Evolutionary conservation across 2,329 filamentous ascomycete species (phyloP).

Genomic region (Colletotrichum theobromicola): DNA sequence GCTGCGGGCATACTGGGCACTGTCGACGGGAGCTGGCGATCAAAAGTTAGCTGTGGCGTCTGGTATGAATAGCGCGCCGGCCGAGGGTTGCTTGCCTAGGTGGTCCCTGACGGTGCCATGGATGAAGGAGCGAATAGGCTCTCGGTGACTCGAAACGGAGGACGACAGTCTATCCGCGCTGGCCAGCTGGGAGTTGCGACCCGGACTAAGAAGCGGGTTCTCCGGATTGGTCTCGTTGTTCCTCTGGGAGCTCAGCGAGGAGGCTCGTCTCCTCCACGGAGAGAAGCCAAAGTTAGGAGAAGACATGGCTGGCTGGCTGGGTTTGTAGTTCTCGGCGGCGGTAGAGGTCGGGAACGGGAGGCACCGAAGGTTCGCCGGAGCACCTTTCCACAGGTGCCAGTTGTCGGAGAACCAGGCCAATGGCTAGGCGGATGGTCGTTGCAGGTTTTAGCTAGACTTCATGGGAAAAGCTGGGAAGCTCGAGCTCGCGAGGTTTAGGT

Average conservation of each 20-base stretch:
- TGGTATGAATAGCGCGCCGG: not conserved
- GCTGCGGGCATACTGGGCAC: slow-evolving; percentile 75
- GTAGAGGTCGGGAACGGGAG: not conserved
- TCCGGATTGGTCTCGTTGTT: slow-evolving; percentile 24
- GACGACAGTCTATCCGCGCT: slow-evolving; percentile 41
- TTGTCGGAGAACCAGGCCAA: slow-evolving; percentile 3
- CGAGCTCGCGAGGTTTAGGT: not conserved
- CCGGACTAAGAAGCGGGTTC: slow-evolving; percentile 23
- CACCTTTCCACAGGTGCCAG: slow-evolving; percentile 3
- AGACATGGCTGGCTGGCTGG: slow-evolving; percentile 43
- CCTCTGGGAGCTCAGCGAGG: slow-evolving; percentile 25
- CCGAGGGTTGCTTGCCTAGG: slow-evolving; percentile 50
- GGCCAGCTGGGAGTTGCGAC: slow-evolving; percentile 23
- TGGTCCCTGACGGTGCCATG: slow-evolving; percentile 68
- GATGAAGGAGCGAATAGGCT: slow-evolving; percentile 75
- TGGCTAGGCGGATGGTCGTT: not conserved
- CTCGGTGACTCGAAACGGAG: slow-evolving; percentile 50
- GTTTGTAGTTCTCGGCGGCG: not conserved
- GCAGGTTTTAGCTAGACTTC: slow-evolving; percentile 3
- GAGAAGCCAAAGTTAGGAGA: slow-evolving; percentile 51
- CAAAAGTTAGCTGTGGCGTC: not conserved
- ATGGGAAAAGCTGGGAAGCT: slow-evolving; percentile 12
- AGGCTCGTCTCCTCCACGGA: slow-evolving; percentile 48
- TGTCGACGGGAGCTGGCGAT: slow-evolving; percentile 61
- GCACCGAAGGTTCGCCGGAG: not conserved